Base-by-base conservation (phyloP, 2,329 filamentous ascomycete species). In the Paecilomyces sp. region DNA sequence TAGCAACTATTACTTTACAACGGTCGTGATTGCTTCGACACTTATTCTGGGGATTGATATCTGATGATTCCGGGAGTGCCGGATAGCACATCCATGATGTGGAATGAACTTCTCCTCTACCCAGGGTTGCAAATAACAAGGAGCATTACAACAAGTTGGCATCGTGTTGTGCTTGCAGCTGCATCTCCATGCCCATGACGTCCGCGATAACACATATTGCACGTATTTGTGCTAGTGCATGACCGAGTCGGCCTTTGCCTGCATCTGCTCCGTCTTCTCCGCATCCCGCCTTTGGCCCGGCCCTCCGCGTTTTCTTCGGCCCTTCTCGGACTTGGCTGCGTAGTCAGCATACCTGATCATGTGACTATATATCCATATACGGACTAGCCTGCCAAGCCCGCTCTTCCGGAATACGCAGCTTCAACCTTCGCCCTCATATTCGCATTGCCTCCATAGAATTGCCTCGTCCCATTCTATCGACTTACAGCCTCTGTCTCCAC, bases 341-440 rank as follows among this genome's bases (percentile, higher is more conserved):
- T 53, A 53, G 50, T 53, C 50, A 28, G 22, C 28, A 33, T 8
- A 2, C 8, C 8, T 12, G 12, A 5, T n/a, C 51, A 53, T 30
- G 51, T 53, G 51, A 53, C 0, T 2, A 24, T 15, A 33, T 15
- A 53, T 53, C 4, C 22, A 25, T 12, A 30, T 28, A 13, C 15
- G 24, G 4, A 15, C n/a, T 61, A 62, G 54, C 12, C 56, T 55
- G 59, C 61, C 61, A 59, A 62, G 61, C 41, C 41, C 58, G 55
- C 54, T 41, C 56, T 47, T 60, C 31, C 60, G 34, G 54, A 60
- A 57, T 47, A 41, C 57, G 56, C 36, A 41, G 33, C 36, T 47
- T 57, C 33, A 50, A 47, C 36, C 33, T 47, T 57, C 55, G 56
- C 54, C 24, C 22, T 54, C 22, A 52, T 7, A 31, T 50, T 50